Base-by-base conservation (phyloP, 2,329 filamentous ascomycete genomes). In the Alternaria consortialis region DNA sequence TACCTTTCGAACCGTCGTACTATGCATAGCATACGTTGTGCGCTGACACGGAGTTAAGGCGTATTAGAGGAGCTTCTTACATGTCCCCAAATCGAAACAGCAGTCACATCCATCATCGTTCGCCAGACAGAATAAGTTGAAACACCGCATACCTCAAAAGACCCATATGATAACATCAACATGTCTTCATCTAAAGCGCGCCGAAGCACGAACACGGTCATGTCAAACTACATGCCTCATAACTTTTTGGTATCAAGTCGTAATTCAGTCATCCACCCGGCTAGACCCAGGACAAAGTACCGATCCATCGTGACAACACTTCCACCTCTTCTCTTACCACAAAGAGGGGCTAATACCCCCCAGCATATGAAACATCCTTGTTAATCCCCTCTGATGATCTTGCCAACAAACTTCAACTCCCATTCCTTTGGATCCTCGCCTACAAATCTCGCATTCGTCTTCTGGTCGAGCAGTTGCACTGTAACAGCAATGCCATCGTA, bases 371-470 rank as follows among this genome's bases (percentile, higher is more conserved):
- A 23, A 37, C 32, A 20, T 13, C 2, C 11, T 17, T n/a, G 12
- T 64, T 56, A 73, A 43, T 73, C 69, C 0, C 70, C 70, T 29
- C 70, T 56, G 7, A 79, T 74, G 43, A 79, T 77, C 62, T 79
- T 79, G 2, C 73, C 67, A n/a, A 75, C 66, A 63, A 70, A 78
- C 58, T 77, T 78, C 44, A 77, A 46, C 56, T 79, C 77, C 77
- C 77, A 80, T 54, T 80, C 77, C 36, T 62, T 62, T 5, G 73
- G 66, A 47, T 75, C 70, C 25, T 69, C 64, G 6, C 77, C 77
- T 9, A 66, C 55, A 42, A 77, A 79, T 7, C 64, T 57, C 7
- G 74, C 74, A 52, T 70, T 71, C 2, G 67, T 63, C 34, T 71
- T 54, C 51, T 77, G 73, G n/a, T 72, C 71, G 5, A 80, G 57